Percentiles rank a stretch among this genome's conserved stretches.
Conservation (phyloP, 768 basidiomycete species). For the Tricholomella constricta region DNA sequence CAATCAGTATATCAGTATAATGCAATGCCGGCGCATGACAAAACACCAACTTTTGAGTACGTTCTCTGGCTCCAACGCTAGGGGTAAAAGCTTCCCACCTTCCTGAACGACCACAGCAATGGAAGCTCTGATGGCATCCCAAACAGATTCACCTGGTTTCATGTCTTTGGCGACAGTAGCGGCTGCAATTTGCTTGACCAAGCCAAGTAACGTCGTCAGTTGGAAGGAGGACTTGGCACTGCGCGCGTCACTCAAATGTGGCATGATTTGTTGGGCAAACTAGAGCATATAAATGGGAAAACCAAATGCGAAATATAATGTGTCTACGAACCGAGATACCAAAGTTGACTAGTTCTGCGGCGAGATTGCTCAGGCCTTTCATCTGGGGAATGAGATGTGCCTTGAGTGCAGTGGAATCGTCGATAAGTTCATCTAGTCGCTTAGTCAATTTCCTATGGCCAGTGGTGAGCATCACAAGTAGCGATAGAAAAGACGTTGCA, state of each 20-base stretch:
- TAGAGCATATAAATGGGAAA: slow-evolving; percentile 27
- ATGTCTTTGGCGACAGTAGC: slow-evolving; percentile 69
- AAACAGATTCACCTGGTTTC: slow-evolving; percentile 66
- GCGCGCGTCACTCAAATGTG: slow-evolving; percentile 82
- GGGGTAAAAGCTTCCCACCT: slow-evolving; percentile 67
- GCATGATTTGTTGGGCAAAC: slow-evolving; percentile 90
- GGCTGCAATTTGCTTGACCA: slow-evolving; percentile 73
- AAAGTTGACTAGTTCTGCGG: slow-evolving; percentile 85
- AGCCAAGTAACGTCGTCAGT: slow-evolving; percentile 65
- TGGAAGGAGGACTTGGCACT: slow-evolving; percentile 78
- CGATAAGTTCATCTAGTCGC: slow-evolving; percentile 77
- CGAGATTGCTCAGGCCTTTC: slow-evolving; percentile 66
- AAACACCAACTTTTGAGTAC: slow-evolving; percentile 68
- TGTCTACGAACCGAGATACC: slow-evolving; percentile 72
- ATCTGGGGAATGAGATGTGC: slow-evolving; percentile 72
- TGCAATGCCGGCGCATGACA: neutral
- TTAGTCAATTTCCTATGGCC: slow-evolving; percentile 81
- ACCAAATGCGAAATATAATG: neutral
- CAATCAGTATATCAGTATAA: slow-evolving; percentile 2
- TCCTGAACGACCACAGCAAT: slow-evolving; percentile 73
- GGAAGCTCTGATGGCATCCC: slow-evolving; percentile 76
- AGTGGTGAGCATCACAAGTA: neutral
- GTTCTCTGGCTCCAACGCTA: slow-evolving; percentile 74
- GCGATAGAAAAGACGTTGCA: slow-evolving; percentile 5
- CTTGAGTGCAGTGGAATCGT: slow-evolving; percentile 72